Evolutionary conservation across 768 basidiomycete species (phyloP), one percentile per base, ranked within the genome.

Genomic region (Termitomyces bulborhizus): DNA sequence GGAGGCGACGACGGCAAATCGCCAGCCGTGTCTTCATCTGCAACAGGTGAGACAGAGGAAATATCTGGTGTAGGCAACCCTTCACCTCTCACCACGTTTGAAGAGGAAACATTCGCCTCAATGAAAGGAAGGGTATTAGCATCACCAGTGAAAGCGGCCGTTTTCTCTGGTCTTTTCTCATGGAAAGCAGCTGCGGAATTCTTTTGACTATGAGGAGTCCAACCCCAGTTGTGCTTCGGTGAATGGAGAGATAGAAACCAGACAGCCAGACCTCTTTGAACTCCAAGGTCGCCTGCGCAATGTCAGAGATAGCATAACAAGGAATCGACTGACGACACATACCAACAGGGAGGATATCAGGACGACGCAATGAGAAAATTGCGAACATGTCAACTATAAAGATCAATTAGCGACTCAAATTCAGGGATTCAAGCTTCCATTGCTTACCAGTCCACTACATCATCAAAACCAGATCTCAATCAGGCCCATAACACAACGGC

Each of bases 311-410:
- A 32, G 26, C 32, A 31, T 44, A 27, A 36, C 6, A 24, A 16
- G 39, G 41, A 11, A 45, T 45, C 2, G 36, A 21, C 13, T 51
- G n/a, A 13, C 11, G 37, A n/a, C 6, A 51, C 68, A 37, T 56
- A 71, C 73, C 69, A 58, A 76, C 69, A 46, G 73, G 70, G 26
- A 95, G 75, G 51, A 97, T 87, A 66, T 95, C 83, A 1, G 89
- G 89, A 18, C 92, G 83, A 0, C 91, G 78, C 32, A 94, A 73
- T 2, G 90, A 87, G 69, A 95, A 96, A 43, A 97, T 90, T 13
- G 88, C 80, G 64, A 95, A 95, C 93, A 95, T 95, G 63, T 93
- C 86, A n/a, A 93, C 90, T 79, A 70, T 13, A 54, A 51, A 51
- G 49, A 41, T 49, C 49, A 41, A 52, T 54, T 42, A 42, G 29